Percentiles rank a stretch among this genome's conserved stretches.
phyloP scores from a whole-genome alignment of 495 filamentous ascomycete genomes.

The Halenospora varia region DNA sequence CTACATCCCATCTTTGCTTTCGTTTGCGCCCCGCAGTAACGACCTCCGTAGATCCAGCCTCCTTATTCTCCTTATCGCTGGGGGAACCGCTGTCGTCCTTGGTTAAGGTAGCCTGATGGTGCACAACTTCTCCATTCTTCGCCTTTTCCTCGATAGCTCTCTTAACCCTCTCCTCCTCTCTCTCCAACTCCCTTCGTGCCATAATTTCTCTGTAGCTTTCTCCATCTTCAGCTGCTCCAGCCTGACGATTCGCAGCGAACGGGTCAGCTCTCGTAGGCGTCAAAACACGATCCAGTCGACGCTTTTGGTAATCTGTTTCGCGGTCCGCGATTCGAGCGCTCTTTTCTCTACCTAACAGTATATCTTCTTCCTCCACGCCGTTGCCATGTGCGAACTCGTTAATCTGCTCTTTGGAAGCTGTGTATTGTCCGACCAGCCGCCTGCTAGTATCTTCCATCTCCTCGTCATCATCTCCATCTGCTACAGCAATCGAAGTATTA shows the following conservation, averaged over 20 bases:
- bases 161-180: conserved; percentile 87
- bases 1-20: conserved; percentile 92
- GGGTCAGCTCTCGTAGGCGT: conserved; percentile 87
- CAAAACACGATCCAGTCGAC: conserved; percentile 79
- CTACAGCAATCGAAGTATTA: conserved; percentile 78
- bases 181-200: conserved; percentile 84
- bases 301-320: conserved; percentile 97
- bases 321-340: conserved; percentile 84
- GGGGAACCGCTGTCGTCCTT: conserved; percentile 46
- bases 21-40: conserved; percentile 67
- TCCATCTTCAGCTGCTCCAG: conserved; percentile 56
- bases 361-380: conserved; percentile 89
- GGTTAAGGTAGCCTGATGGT: conserved; percentile 69
- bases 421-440: conserved; percentile 93
- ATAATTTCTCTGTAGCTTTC: conserved; percentile 86
- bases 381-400: conserved; percentile 87
- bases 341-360: conserved; percentile 81
- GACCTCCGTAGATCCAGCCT: conserved; percentile 63
- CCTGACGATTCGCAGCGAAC: conserved; percentile 72
- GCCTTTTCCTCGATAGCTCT: conserved; percentile 76
- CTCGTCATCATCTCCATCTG: conserved; percentile 80
- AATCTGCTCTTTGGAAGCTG: conserved; percentile 83
- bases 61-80: conserved; percentile 64
- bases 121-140: conserved; percentile 54
- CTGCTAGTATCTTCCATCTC: conserved; percentile 67